Base-by-base conservation (phyloP, 352 stramenopile genomes). In the Pythium coloratum region DNA sequence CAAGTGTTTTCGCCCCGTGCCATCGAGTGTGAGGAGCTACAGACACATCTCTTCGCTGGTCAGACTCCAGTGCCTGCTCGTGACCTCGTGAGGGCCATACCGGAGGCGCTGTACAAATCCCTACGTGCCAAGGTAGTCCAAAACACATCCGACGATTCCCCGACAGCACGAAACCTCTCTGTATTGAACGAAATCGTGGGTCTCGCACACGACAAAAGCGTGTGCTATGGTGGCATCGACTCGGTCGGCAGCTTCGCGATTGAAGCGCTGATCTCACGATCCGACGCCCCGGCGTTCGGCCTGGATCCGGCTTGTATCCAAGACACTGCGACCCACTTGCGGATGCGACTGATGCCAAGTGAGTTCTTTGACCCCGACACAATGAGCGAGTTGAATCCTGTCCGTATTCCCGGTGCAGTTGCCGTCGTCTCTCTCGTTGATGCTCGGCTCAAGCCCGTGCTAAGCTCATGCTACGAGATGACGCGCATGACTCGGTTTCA, bases 221-320 rank as follows among this genome's bases (percentile, higher is more conserved):
- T 72, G 7, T 81, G 69, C 51, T 81, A 77, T 50, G 75, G 75
- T 26, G 75, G 75, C 2, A 58, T 77, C 28, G 75, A 81, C 28
- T 67, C 46, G 42, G 66, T 75, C 67, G 69, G 75, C 6, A 38
- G 64, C 8, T 54, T 81, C 10, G 65, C 76, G 57, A 69, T 81
- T n/a, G 75, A 81, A 57, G 69, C 69, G 0, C 55, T 81, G 20
- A 38, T 81, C 6, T 76, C 62, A 9, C 50, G 55, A 4, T 0
- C 54, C n/a, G 69, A 78, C 26, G 69, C 75, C 0, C 6, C 63
- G 34, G 16, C 28, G 42, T 79, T 77, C 24, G 75, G 75, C 0
- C n/a, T 79, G 3, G 72, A 73, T 5, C 5, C 55, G n/a, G 57
- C 69, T 6, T 79, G 75, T 10, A 50, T 81, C 6, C 55, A 63